Evolutionary conservation across 257 asterid genomes (phyloP).

Genomic region (Salvia rosmarinus): DNA sequence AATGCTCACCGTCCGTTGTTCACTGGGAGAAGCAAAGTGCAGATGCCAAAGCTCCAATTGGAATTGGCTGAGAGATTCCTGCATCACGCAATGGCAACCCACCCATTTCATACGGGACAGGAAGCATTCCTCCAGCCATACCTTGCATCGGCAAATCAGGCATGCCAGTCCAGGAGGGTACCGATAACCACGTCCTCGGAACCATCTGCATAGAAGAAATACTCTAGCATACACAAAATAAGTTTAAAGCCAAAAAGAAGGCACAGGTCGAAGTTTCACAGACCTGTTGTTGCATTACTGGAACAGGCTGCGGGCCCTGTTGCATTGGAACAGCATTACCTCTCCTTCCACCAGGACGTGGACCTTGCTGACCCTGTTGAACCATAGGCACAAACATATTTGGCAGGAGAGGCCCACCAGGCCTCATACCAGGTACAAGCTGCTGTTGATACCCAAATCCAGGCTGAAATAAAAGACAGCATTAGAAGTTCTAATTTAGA

Average conservation of each 20-base stretch:
- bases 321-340: constrained; percentile 62
- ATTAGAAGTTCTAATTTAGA: no score
- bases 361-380: constrained; percentile 95
- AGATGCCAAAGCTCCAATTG: constrained; percentile 84
- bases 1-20: constrained; percentile 82
- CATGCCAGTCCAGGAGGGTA: constrained; percentile 78
- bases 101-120: constrained; percentile 85
- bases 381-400: constrained; percentile 87
- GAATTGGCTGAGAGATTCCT: constrained; percentile 68
- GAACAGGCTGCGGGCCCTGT: constrained; percentile 78
- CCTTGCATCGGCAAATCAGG: constrained; percentile 71
- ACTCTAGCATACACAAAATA: neutral
- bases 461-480: constrained; percentile 54
- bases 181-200: constrained; percentile 86
- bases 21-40: constrained; percentile 84
- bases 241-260: neutral
- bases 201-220: constrained; percentile 55
- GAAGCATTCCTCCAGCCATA: constrained; percentile 68
- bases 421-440: constrained; percentile 96
- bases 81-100: constrained; percentile 81
- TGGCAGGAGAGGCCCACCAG: constrained; percentile 83
- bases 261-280: neutral
- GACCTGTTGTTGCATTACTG: constrained; percentile 89
- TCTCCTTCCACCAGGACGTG: constrained; percentile 91
- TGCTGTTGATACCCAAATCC: constrained; percentile 99